Evolutionary conservation across 441 rosid genomes (phyloP), one percentile per base, ranked within the genome.

Genomic region (Adansonia gregorii): DNA sequence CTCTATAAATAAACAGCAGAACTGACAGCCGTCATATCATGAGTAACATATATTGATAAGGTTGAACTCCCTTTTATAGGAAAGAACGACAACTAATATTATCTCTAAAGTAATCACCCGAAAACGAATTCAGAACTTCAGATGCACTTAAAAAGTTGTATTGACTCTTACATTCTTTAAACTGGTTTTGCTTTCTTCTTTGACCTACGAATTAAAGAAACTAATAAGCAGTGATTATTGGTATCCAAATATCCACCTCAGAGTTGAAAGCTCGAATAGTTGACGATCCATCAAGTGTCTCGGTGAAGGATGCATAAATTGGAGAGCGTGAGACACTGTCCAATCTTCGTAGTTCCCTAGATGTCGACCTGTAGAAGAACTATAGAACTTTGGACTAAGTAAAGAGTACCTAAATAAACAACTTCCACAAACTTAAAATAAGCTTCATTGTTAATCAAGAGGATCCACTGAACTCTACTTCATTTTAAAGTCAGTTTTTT

Each of bases 301-400:
- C 99, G 2, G 90, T 88, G 83, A 96, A 96, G 68, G 93, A 89
- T 67, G 96, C 85, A 76, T 96, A 96, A 74, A 96, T 96, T 41
- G 99, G 98, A 76, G 98, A 96, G 68, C 96, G 95, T 77, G 98
- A 88, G 81, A 96, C 95, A 85, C 98, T 93, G 84, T 94, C 99
- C 76, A 96, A 80, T 86, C 99, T 90, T 78, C 98, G 87, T 80
- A 96, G 82, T 80, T 94, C 99, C 88, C 99, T 91, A 71, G 98
- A 92, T 77, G 98, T 94, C 78, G 99, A 94, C 86, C 98, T 94
- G 87, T 96, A 94, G 86, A 96, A 94, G 85, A 89, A 88, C 99
- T 96, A 92, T 74, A 88, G 83, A 87, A 80, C 20, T 73, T 81
- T 68, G 76, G 64, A 78, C 31, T 89, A 58, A 85, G 82, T 66